Evolutionary conservation across 1,284 basidiomycete species (phyloP), one percentile per base, ranked within the genome.

Genomic region (Cutaneotrichosporon cutaneum): DNA sequence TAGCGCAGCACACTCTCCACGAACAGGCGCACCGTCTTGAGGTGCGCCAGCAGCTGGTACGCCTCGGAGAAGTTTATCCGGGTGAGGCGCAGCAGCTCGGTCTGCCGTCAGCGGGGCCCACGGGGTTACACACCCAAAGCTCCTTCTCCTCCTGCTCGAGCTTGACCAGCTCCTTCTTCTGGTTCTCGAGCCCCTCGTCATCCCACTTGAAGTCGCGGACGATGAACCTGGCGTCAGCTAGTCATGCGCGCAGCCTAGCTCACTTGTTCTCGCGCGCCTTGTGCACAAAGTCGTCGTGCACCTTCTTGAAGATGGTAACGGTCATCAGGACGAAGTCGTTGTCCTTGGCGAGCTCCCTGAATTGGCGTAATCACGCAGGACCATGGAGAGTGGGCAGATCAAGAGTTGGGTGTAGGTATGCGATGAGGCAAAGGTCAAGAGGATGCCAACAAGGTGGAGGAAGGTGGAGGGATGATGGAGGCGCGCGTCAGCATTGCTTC

Each of bases 51-150:
- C 35, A 95, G 85, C 79, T 99, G 93, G 82, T 94, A 94, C 3
- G 94, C 88, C 80, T 99, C 96, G 7, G 92, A 94, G 77, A 99
- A 99, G 81, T 96, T 97, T 63, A 92, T 96, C 64, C 96, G 85
- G 32, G 94, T 88, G 48, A 99, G 80, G 66, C 92, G 87, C n/a
- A 99, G 82, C 2, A 99, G 84, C 73, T 99, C 96, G 22, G 94
- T 92, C 94, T 96, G 71, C 3, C 16, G 48, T 53, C 39, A 52
- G 50, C 59, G 52, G n/a, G 18, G 27, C 13, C 4, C 32, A 5
- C 14, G n/a, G 33, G 59, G n/a, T 32, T 21, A 22, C 87, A 68
- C 72, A 94, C 94, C 96, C 96, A 99, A 58, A 98, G 88, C 76
- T 99, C 94, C 81, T 93, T 95, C 83, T 99, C 96, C 51, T 93